Conservation (phyloP, 805 yeast genomes). For the Zygosaccharomyces rouxii region DNA sequence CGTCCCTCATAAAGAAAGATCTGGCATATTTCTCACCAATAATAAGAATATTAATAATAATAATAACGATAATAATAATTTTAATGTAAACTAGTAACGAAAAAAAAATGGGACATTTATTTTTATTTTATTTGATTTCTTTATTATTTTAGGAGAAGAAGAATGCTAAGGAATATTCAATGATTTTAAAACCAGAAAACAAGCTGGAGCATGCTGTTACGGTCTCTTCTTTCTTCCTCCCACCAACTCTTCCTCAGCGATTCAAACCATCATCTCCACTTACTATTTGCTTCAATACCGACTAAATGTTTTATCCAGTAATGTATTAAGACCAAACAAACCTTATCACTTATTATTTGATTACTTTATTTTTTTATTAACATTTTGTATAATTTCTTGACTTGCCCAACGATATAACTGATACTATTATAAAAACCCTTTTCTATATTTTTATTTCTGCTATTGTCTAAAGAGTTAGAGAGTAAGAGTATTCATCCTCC, state of each 20-base stretch:
- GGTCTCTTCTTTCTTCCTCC: not conserved
- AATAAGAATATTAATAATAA: slow-evolving; percentile 8
- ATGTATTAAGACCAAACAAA: not conserved
- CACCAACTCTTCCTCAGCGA: not conserved
- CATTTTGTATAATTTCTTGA: not conserved
- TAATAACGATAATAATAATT: slow-evolving; percentile 6
- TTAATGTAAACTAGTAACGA: slow-evolving; percentile 14
- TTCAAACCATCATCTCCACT: not conserved
- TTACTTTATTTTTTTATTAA: not conserved
- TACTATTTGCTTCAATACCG: not conserved
- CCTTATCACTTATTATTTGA: too few species aligned
- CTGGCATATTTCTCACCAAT: slow-evolving; percentile 3
- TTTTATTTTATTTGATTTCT: slow-evolving; percentile 1
- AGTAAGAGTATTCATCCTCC: slow-evolving; percentile 93
- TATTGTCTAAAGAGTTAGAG: slow-evolving; percentile 62
- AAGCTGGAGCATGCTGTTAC: not conserved
- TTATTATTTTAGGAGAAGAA: slow-evolving; percentile 1
- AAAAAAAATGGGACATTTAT: slow-evolving; percentile 1
- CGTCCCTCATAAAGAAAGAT: not conserved
- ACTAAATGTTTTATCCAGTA: not conserved
- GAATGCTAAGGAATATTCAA: too few species aligned
- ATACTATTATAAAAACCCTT: not conserved
- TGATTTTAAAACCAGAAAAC: too few species aligned
- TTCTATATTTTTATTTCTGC: slow-evolving; percentile 3
- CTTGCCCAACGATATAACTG: slow-evolving; percentile 1